Evolutionary conservation across 75 land plant genomes (phyloP).

Genomic region (Pinus tabuliformis): DNA sequence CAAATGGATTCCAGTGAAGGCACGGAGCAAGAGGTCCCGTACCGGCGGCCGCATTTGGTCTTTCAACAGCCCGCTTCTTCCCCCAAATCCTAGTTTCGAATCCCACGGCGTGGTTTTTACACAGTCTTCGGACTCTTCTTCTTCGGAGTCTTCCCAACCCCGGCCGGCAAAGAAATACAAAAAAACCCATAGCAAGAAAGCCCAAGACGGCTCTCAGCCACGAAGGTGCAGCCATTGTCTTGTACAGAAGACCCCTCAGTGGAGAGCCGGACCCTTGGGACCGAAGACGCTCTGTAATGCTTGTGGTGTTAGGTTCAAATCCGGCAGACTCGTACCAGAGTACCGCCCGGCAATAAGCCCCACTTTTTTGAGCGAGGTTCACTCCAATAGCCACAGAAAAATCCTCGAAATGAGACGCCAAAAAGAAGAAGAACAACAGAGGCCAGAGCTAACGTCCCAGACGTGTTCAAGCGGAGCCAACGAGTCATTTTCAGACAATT

Average conservation of each 20-base stretch:
- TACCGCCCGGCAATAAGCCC: conserved; percentile 93
- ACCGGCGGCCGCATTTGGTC: conserved; percentile 24
- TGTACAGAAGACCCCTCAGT: conserved; percentile 87
- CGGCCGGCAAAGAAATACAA: conserved; percentile 12
- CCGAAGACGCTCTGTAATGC: conserved; percentile 93
- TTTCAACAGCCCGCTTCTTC: conserved; percentile 7
- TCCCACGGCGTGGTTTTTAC: background rate
- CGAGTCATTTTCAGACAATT: too few relatives aligned
- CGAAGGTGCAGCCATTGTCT: conserved; percentile 78
- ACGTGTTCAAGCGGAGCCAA: too few relatives aligned
- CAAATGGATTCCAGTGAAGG: background rate
- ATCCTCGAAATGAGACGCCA: conserved; percentile 77
- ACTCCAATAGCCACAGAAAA: conserved; percentile 88
- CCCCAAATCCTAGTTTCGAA: background rate
- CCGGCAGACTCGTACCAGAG: conserved; percentile 88
- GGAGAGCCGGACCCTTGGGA: conserved; percentile 88
- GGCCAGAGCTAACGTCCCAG: too few relatives aligned
- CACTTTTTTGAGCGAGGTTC: conserved; percentile 56
- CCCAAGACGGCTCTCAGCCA: background rate
- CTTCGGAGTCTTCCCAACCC: background rate
- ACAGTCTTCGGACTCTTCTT: background rate
- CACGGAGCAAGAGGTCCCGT: conserved; percentile 18
- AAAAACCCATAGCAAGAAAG: background rate
- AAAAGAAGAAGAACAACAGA: conserved; percentile 7
- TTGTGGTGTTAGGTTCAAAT: conserved; percentile 90